phyloP scores from a whole-genome alignment of 345 rosid species.

The Citrus sp. region DNA sequence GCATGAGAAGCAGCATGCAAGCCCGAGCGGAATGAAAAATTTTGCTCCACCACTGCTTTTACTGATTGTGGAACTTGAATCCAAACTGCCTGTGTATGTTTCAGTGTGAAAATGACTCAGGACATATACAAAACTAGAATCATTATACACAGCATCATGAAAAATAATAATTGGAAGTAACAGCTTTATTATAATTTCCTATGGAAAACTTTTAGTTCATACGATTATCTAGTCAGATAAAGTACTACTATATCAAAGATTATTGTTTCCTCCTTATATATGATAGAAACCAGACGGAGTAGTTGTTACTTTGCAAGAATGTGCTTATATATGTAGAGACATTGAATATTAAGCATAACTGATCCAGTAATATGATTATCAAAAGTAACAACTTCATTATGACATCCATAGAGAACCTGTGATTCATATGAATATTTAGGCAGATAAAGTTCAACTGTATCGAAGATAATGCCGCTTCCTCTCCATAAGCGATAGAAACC shows the following conservation, averaged over 20 bases:
- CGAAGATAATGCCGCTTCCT: constrained; percentile 46
- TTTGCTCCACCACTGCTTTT: constrained; percentile 43
- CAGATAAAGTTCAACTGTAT: constrained; percentile 60
- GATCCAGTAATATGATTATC: neutral
- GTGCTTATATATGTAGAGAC: constrained; percentile 16
- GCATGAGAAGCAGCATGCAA: constrained; percentile 97
- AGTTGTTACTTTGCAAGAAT: constrained; percentile 62
- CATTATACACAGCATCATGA: neutral
- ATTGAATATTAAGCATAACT: neutral
- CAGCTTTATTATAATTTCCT: neutral
- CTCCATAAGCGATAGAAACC: constrained; percentile 59
- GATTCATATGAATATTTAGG: constrained; percentile 78
- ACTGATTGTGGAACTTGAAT: constrained; percentile 64
- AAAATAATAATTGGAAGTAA: neutral
- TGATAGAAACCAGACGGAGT: constrained; percentile 70
- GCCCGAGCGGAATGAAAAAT: constrained; percentile 57
- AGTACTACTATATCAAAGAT: constrained; percentile 49
- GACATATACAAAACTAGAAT: neutral
- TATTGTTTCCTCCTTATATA: constrained; percentile 44
- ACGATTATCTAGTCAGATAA: constrained; percentile 68
- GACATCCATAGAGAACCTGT: constrained; percentile 47
- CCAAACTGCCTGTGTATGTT: constrained; percentile 76
- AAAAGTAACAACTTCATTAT: neutral
- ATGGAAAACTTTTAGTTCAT: constrained; percentile 60
- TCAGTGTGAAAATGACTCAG: neutral